Evolutionary conservation across 2,329 filamentous ascomycete genomes (phyloP).

Genomic region (Ophiostoma sp.): DNA sequence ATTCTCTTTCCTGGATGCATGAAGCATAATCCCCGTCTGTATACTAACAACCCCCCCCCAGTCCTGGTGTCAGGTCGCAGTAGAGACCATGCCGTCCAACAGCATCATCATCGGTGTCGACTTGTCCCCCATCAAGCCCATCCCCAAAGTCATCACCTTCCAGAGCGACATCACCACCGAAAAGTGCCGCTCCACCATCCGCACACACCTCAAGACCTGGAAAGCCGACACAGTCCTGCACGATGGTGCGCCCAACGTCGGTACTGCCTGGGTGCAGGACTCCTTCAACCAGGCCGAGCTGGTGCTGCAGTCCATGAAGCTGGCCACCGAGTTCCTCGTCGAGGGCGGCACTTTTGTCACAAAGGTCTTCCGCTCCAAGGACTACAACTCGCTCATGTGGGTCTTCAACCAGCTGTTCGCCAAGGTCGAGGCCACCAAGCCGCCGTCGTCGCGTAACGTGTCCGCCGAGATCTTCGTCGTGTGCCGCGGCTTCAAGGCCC

Average conservation of each 20-base stretch:
- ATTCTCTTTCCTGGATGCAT: neutral
- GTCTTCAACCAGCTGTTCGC: constrained; percentile 95
- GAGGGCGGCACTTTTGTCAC: constrained; percentile 93
- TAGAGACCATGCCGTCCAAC: constrained; percentile 86
- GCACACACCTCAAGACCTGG: constrained; percentile 87
- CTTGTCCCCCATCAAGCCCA: constrained; percentile 89
- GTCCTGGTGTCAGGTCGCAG: constrained; percentile 95
- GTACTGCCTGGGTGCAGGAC: constrained; percentile 96
- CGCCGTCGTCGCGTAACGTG: constrained; percentile 89
- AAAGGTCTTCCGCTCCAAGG: constrained; percentile 94
- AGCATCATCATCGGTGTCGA: constrained; percentile 93
- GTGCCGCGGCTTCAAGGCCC: constrained; percentile 89
- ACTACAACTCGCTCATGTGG: constrained; percentile 94
- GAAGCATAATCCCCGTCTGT: constrained; percentile 24
- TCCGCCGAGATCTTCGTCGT: constrained; percentile 99
- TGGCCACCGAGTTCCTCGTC: constrained; percentile 87
- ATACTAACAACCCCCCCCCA: constrained; percentile 32
- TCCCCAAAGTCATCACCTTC: constrained; percentile 89
- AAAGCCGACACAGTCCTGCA: constrained; percentile 94
- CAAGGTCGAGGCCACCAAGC: constrained; percentile 95
- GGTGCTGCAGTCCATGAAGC: constrained; percentile 80
- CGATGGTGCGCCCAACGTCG: constrained; percentile 95
- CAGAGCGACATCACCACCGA: constrained; percentile 98
- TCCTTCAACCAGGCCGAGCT: constrained; percentile 96
- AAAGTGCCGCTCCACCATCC: constrained; percentile 85